Evolutionary conservation across 2,329 filamentous ascomycete genomes (phyloP), one percentile per base, ranked within the genome.

Genomic region (Elsinoe necatrix): DNA sequence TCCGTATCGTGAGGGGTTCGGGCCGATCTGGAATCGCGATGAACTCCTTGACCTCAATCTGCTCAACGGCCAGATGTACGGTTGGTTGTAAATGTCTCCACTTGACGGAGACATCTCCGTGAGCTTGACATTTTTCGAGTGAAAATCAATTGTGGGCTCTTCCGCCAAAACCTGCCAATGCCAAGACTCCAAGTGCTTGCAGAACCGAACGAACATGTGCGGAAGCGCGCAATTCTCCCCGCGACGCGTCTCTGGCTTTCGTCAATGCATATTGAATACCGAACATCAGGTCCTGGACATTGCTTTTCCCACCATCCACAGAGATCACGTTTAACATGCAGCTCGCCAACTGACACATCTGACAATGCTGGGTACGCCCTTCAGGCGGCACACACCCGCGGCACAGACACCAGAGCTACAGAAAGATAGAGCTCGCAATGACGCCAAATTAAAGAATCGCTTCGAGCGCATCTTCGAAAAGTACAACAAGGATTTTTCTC

Each of bases 381-480:
- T 35, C 31, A n/a, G 41, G 16, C 23, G 54, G 20, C 41, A 45
- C 20, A 47, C 48, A 16, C 54, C 42, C 41, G 54, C 42, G n/a
- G 23, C 39, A 11, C 27, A 20, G 18, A 18, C 41, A 16, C 16
- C 16, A 45, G 58, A 63, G 34, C 82, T 74, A 55, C 68, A 70
- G 58, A 80, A 48, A 80, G 86, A 61, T 79, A 81, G 51, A 77
- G 57, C 59, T 7, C 60, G 79, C 56, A 87, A 89, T 57, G 84
- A 88, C 60, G 74, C 78, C 61, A 83, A 83, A 58, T 79, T 95
- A 39, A 92, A 93, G 68, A 84, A 83, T n/a, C 83, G 83, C 4
- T 93, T 95, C 68, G 90, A 95, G 67, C 76, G 81, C 57, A 95
- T 97, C 56, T 95, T 95, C 67, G 81, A 86, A 59, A 96, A 95